phyloP scores from a whole-genome alignment of 2,329 filamentous ascomycete species.

The Colletotrichum australisinense region DNA sequence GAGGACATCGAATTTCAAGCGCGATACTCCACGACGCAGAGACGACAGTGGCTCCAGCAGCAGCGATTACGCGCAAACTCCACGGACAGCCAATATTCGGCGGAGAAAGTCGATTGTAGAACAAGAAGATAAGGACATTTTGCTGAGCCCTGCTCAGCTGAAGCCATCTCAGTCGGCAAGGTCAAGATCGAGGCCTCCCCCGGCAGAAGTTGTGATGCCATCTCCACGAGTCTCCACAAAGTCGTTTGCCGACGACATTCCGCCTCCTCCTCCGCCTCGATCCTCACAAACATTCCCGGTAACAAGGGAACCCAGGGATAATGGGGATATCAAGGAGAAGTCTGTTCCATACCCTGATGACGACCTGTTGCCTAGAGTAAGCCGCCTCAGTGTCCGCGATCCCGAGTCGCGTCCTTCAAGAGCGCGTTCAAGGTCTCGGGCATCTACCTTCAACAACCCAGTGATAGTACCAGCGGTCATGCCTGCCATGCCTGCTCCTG shows the following conservation, averaged over 20 bases:
- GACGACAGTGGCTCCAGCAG: slow-evolving; percentile 53
- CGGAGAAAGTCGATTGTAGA: slow-evolving; percentile 48
- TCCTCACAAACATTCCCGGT: slow-evolving; percentile 46
- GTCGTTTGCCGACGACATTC: slow-evolving; percentile 29
- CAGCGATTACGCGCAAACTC: slow-evolving; percentile 50
- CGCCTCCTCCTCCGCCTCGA: slow-evolving; percentile 38
- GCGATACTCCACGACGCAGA: slow-evolving; percentile 41
- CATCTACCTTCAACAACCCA: slow-evolving; percentile 41
- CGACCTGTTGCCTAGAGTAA: slow-evolving; percentile 43
- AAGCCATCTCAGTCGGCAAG: slow-evolving; percentile 36
- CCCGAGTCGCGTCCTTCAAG: slow-evolving; percentile 15
- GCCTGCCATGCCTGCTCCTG: slow-evolving; percentile 37
- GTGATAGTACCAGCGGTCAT: slow-evolving; percentile 36
- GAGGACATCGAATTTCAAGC: slow-evolving; percentile 42
- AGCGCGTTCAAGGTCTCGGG: slow-evolving; percentile 40
- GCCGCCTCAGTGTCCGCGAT: slow-evolving; percentile 28
- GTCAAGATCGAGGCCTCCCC: slow-evolving; percentile 49
- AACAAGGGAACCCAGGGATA: slow-evolving; percentile 24
- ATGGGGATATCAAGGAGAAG: slow-evolving; percentile 22
- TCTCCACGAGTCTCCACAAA: slow-evolving; percentile 41
- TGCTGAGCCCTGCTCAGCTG: slow-evolving; percentile 39
- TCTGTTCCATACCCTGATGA: slow-evolving; percentile 43
- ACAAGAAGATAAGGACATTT: slow-evolving; percentile 46
- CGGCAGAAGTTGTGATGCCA: slow-evolving; percentile 45
- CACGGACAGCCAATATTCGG: slow-evolving; percentile 43